A percentile compares a stretch with the other conserved stretches of the same genome.
phyloP scores from a whole-genome alignment of 2,329 filamentous ascomycete genomes.

The Fusarium illudens region DNA sequence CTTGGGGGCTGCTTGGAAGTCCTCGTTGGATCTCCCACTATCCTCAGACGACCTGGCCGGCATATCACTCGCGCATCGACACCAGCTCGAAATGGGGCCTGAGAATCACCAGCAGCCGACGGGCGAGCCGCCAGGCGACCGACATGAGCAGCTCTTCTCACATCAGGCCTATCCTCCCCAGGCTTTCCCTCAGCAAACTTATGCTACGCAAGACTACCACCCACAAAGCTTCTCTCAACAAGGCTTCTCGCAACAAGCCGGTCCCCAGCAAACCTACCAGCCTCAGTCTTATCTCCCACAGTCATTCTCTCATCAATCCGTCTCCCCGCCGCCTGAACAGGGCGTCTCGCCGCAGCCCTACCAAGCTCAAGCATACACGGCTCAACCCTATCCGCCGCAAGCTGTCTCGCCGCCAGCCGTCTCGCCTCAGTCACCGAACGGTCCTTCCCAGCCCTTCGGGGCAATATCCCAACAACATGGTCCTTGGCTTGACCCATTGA shows the following conservation, averaged over 20 bases:
- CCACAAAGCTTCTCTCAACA: background rate
- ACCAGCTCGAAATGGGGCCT: constrained; percentile 6
- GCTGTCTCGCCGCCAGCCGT: background rate
- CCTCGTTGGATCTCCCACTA: background rate
- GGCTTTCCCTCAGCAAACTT: background rate
- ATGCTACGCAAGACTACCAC: background rate
- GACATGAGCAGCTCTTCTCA: background rate
- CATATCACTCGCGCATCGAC: background rate
- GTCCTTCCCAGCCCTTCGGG: background rate
- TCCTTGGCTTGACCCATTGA: constrained; percentile 22
- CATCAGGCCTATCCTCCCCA: background rate
- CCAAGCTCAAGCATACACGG: background rate
- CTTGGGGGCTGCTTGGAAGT: background rate
- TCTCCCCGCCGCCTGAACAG: background rate
- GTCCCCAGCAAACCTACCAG: background rate
- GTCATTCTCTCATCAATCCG: background rate
- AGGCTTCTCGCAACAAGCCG: background rate
- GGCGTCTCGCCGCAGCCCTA: constrained; percentile 6
- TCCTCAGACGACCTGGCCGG: background rate
- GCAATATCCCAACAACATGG: background rate
- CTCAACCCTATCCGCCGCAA: background rate
- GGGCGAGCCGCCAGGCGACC: background rate
- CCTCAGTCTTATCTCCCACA: background rate
- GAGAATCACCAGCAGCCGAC: background rate
- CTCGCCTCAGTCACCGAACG: background rate